Evolutionary conservation across 2,329 filamentous ascomycete species (phyloP).

Genomic region (Cryphonectria radicalis): DNA sequence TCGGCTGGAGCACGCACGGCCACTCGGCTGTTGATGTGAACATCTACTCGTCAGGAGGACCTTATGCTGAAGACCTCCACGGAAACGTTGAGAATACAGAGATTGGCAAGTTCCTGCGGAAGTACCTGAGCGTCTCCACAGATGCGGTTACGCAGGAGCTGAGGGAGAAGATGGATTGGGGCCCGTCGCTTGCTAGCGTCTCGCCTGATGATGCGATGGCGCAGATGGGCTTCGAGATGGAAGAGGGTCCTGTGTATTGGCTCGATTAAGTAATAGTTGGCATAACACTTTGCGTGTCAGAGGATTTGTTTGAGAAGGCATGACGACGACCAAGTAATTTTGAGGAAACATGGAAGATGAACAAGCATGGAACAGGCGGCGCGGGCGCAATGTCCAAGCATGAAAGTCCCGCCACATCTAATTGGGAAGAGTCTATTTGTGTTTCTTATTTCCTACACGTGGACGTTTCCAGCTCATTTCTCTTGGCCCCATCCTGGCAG

Average conservation of each 20-base stretch:
- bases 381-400: background rate
- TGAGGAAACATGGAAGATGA: background rate
- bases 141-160: constrained; percentile 78
- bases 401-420: constrained; percentile 8
- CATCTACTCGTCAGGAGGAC: constrained; percentile 80
- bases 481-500: background rate
- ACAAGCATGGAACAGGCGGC: constrained; percentile 13
- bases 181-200: constrained; percentile 24
- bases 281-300: background rate
- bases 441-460: background rate
- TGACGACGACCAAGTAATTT: background rate
- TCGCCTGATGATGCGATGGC: constrained; percentile 14
- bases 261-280: constrained; percentile 1
- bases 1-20: constrained; percentile 94
- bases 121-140: constrained; percentile 81
- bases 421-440: background rate
- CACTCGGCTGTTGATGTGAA: constrained; percentile 96
- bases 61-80: constrained; percentile 64
- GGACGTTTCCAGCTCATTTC: background rate
- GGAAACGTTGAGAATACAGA: constrained; percentile 97
- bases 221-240: constrained; percentile 19
- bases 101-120: constrained; percentile 77
- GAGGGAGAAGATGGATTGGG: constrained; percentile 53
- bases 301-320: background rate
- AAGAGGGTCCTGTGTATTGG: constrained; percentile 22